Base-by-base conservation (phyloP, 2,329 filamentous ascomycete genomes). In the Corniculantispora saksenae region DNA sequence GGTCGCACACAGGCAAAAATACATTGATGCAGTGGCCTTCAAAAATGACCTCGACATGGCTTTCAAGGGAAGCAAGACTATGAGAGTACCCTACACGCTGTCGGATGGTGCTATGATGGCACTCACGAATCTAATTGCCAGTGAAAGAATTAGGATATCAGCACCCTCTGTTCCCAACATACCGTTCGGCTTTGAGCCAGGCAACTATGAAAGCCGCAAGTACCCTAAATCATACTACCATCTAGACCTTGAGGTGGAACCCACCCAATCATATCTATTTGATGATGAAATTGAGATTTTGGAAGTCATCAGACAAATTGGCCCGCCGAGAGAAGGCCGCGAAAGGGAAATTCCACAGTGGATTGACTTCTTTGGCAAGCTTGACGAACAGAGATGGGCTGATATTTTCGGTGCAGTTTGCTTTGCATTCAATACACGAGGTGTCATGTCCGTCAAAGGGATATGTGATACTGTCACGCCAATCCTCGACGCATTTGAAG, bases 121-220 rank as follows among this genome's bases (percentile, higher is more conserved):
- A 1, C 77, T 91, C 64, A 82, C 87, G 48, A 91, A 91, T 69
- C 75, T 94, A 63, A 84, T 89, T 66, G 85, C 87, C 0, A 74
- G 83, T 58, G 84, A 86, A 3, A 82, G 84, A 48, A 79, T 93
- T 50, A 79, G 73, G 19, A 72, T 91, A 8, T 77, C 82, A 3
- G 80, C 85, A 0, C 72, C 82, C 1, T 80, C 89, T 48, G 82
- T 90, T 6, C 86, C 86, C 1, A 71, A 83, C 58, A 86, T 91
- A 35, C 87, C 88, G 2, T 89, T 91, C 72, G 91, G 91, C 1
- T 90, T 93, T 71, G 84, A 86, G 61, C 89, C 89, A 9, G 86
- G 86, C 19, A 87, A 90, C 68, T 93, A 93, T 75, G 87, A 91
- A 71, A 89, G 88, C 25, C 83, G 89, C 63, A 86, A 86, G 65